A percentile compares a stretch with the other conserved stretches of the same genome.
phyloP scores from a whole-genome alignment of 257 asterid genomes.

The Solanum appendiculatum region DNA sequence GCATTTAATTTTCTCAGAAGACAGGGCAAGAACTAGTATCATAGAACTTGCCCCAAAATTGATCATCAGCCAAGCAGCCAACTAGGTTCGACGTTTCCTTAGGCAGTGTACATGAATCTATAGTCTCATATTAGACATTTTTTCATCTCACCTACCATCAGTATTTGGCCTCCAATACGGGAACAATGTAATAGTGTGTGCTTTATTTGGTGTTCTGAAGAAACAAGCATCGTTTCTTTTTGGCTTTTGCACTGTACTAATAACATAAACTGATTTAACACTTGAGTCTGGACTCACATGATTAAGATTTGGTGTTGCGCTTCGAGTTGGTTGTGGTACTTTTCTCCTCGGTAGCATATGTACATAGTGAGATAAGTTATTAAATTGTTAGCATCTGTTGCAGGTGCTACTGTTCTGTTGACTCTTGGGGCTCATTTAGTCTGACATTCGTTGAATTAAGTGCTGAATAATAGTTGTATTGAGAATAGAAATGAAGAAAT shows the following conservation, averaged over 20 bases:
- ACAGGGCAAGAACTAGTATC: background rate
- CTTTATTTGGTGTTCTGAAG: background rate
- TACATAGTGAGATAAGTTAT: background rate
- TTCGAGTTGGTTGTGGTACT: background rate
- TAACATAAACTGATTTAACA: background rate
- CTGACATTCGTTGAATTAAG: slow-evolving; percentile 8
- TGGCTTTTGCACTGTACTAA: background rate
- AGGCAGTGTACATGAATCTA: background rate
- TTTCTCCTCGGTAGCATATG: background rate
- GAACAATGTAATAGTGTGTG: background rate
- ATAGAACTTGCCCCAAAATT: background rate
- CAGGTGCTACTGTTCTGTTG: slow-evolving; percentile 19
- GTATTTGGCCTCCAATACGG: background rate
- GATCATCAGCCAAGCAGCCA: background rate
- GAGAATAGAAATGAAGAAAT: slow-evolving; percentile 74
- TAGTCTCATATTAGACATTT: background rate
- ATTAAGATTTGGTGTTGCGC: background rate
- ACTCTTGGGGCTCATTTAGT: slow-evolving; percentile 3
- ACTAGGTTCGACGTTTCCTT: background rate
- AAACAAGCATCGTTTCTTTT: background rate
- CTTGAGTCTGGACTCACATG: background rate
- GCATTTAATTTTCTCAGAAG: background rate
- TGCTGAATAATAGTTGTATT: slow-evolving; percentile 18
- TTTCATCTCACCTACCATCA: background rate
- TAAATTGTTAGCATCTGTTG: background rate